Base-by-base conservation (phyloP, 371 early-diverging fungal genomes). In the Astathelohania contejeani region DNA sequence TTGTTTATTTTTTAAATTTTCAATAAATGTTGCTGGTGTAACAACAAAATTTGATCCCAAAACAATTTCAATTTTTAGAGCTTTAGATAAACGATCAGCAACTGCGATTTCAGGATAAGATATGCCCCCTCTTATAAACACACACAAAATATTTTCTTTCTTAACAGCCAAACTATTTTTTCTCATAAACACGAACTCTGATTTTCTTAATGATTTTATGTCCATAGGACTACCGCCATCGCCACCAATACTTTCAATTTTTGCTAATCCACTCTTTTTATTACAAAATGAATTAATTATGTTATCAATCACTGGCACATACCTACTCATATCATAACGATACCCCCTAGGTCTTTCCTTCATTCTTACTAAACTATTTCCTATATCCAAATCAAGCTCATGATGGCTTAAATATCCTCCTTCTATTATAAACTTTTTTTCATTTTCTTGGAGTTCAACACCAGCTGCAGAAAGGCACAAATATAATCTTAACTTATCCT, bases 401-500 rank as follows among this genome's bases (percentile, higher is more conserved):
- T 54, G 38, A 9, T 56, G 29, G 0, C 45, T 16, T 20, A 71
- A 49, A 10, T 50, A 50, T 14, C 47, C 46, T 12, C 49, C 3
- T 20, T 62, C 48, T 10, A 48, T 53, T 16, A 73, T 16, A 10
- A 35, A 28, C 10, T 28, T 44, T 38, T 38, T 16, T 49, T 70
- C 67, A 2, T 58, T 65, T 14, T 50, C 24, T 19, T 49, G 43
- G 20, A 67, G 26, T 14, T 32, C 25, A 14, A 53, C 28, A 10
- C 56, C 54, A 35, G 49, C 60, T 14, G 47, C 23, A 16, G 61
- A 53, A 25, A 63, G 52, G 14, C 71, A 60, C 28, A 66, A 37
- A 18, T 62, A 55, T 26, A 74, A 40, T 20, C 75, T 40, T 49
- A 51, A 18, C 53, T 63, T 71, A 37, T 74, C 72, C 37, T 59